Evolutionary conservation across 345 rosid genomes (phyloP), one percentile per base, ranked within the genome.

Genomic region (Salix suchowensis): DNA sequence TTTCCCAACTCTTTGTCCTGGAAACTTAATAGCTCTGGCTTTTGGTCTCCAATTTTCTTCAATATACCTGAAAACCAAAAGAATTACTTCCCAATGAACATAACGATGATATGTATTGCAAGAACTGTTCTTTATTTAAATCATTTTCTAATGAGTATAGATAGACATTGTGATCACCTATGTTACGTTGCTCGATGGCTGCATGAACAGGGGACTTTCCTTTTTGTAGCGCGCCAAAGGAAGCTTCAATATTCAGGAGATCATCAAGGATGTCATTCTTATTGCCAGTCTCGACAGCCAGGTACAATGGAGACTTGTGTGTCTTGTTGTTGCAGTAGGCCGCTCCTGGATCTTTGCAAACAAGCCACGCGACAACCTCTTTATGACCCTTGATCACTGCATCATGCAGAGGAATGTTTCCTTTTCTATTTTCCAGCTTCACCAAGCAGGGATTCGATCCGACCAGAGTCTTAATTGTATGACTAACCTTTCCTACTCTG

Each of bases 1-100:
- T 19, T 68, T 8, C 42, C n/a, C 58, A 76, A 82, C 48, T 77
- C 26, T 72, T 68, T 72, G 58, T 85, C 82, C 48, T n/a, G 50
- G 9, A 68, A 0, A 13, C 2, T 32, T 4, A 80, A 69, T 46
- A 80, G 48, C 70, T 75, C 72, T 77, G 79, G 58, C 52, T 77
- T 70, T 13, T 44, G 28, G 28, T 50, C 52, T 50, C 30, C 0
- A 26, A 83, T 50, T 39, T 23, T 26, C 48, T 58, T 39, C 4
- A 83, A 39, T 16, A 77, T 67, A 36, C 71, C 85, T 75, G 77
- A 44, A 69, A 39, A 30, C 62, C 21, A 16, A 12, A 19, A 8
- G 32, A 10, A 55, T 2, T 14, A 39, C 26, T 37, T 67, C 0
- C 21, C 19, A 39, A 15, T 39, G 39, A 15, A 24, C 6, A 54